phyloP scores from a whole-genome alignment of 202 grass and related monocot genomes.

The Thinopyrum obtusiflorum region DNA sequence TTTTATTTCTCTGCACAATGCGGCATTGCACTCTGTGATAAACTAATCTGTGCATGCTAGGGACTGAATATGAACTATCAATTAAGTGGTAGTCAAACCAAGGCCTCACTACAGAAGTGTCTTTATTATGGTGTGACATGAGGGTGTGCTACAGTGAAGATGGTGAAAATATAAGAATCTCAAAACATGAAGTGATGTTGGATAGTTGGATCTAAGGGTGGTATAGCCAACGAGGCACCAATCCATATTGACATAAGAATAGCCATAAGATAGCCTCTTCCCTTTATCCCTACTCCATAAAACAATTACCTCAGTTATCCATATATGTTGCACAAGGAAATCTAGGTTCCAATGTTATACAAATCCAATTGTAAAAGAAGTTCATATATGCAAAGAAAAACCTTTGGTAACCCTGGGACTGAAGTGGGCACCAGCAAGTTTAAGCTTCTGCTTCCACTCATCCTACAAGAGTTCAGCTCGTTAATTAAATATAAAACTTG shows the following conservation, averaged over 20 bases:
- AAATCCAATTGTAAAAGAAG: background rate
- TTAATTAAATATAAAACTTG: slow-evolving; percentile 9
- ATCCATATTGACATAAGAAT: background rate
- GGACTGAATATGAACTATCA: background rate
- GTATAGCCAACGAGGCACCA: background rate
- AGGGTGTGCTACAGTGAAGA: background rate
- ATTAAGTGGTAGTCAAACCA: background rate
- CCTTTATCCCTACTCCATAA: background rate
- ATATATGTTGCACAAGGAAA: slow-evolving; percentile 14
- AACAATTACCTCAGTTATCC: slow-evolving; percentile 8
- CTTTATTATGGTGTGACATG: background rate
- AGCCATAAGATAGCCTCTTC: background rate
- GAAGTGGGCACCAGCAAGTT: slow-evolving; percentile 60
- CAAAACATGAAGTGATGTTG: background rate
- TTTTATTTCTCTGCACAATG: background rate
- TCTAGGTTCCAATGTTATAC: slow-evolving; percentile 1
- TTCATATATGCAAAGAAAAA: slow-evolving; percentile 29
- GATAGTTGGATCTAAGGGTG: background rate
- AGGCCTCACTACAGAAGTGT: background rate
- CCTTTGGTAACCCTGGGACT: slow-evolving; percentile 78
- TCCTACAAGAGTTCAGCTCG: slow-evolving; percentile 45
- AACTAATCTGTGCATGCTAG: background rate
- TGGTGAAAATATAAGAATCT: background rate
- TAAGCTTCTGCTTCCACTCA: slow-evolving; percentile 75
- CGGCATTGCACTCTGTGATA: background rate